phyloP scores from a whole-genome alignment of 2,329 filamentous ascomycete species.

The Fusarium guadeloupense region DNA sequence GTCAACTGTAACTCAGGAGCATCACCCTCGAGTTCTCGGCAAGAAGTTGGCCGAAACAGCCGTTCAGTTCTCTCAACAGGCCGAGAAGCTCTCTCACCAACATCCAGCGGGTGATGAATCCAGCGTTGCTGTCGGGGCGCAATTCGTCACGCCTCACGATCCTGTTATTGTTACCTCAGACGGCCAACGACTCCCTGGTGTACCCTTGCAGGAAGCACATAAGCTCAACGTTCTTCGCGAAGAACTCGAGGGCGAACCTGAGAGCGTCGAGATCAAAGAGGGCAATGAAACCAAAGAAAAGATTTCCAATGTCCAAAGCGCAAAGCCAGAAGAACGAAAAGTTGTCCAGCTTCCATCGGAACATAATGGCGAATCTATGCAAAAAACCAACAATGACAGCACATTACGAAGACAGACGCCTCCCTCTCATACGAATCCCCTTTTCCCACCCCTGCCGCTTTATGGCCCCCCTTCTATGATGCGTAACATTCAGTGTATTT shows the following conservation, averaged over 20 bases:
- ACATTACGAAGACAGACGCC: constrained; percentile 62
- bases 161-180: constrained; percentile 75
- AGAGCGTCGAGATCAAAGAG: constrained; percentile 40
- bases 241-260: constrained; percentile 50
- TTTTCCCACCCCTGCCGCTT: constrained; percentile 85
- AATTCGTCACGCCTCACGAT: constrained; percentile 74
- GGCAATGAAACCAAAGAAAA: constrained; percentile 41
- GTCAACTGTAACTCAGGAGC: constrained; percentile 10
- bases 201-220: constrained; percentile 75
- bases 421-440: constrained; percentile 75
- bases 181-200: constrained; percentile 72
- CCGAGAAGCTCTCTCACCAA: constrained; percentile 63
- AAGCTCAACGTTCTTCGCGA: constrained; percentile 73
- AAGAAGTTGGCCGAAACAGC: constrained; percentile 52
- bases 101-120: constrained; percentile 42
- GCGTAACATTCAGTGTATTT: constrained; percentile 71
- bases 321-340: constrained; percentile 38
- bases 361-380: constrained; percentile 48
- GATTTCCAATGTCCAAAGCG: constrained; percentile 45
- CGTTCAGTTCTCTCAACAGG: constrained; percentile 68
- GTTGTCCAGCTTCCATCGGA: constrained; percentile 40
- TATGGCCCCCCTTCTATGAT: constrained; percentile 78
- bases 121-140: constrained; percentile 67
- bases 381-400: constrained; percentile 58
- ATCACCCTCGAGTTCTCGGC: constrained; percentile 28